Percentiles rank a stretch among this genome's conserved stretches.
Evolutionary conservation across 768 basidiomycete species (phyloP).

Genomic region (Psilocybe cyanescens): DNA sequence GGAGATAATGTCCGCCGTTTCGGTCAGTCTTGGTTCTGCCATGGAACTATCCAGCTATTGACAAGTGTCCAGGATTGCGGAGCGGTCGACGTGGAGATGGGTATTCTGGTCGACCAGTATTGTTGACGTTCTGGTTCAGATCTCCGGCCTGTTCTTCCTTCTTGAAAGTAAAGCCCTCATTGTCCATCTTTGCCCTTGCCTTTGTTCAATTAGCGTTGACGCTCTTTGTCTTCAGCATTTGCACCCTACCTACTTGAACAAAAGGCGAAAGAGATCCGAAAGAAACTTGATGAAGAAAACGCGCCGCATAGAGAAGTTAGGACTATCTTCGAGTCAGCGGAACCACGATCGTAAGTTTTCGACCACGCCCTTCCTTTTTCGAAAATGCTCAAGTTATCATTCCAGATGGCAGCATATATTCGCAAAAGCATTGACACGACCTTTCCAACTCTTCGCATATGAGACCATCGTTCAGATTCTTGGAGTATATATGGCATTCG

Average conservation of each 20-base stretch:
- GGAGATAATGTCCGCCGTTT: too few relatives aligned
- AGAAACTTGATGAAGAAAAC: conserved; percentile 52
- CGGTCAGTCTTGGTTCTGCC: too few relatives aligned
- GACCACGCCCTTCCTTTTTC: conserved; percentile 43
- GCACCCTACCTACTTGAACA: conserved; percentile 49
- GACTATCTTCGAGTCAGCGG: conserved; percentile 55
- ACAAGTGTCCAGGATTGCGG: conserved; percentile 47
- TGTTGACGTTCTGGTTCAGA: conserved; percentile 55
- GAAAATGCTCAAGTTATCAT: conserved; percentile 35
- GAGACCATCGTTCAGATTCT: conserved; percentile 75
- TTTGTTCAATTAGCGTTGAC: too few relatives aligned
- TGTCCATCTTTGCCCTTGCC: conserved; percentile 15
- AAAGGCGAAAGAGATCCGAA: conserved; percentile 53
- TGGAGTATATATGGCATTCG: conserved; percentile 69
- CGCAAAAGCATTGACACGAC: conserved; percentile 58
- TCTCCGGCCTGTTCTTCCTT: conserved; percentile 57
- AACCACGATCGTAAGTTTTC: conserved; percentile 25
- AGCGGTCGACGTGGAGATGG: conserved; percentile 73
- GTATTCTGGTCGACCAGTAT: conserved; percentile 76
- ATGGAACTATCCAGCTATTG: too few relatives aligned
- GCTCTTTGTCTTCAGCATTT: conserved; percentile 33
- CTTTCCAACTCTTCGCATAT: conserved; percentile 60
- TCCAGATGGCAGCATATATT: conserved; percentile 58
- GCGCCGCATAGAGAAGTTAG: conserved; percentile 37
- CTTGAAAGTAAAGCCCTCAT: conserved; percentile 53